phyloP scores from a whole-genome alignment of 257 asterid genomes.

The Craterostigma plantagineum region DNA sequence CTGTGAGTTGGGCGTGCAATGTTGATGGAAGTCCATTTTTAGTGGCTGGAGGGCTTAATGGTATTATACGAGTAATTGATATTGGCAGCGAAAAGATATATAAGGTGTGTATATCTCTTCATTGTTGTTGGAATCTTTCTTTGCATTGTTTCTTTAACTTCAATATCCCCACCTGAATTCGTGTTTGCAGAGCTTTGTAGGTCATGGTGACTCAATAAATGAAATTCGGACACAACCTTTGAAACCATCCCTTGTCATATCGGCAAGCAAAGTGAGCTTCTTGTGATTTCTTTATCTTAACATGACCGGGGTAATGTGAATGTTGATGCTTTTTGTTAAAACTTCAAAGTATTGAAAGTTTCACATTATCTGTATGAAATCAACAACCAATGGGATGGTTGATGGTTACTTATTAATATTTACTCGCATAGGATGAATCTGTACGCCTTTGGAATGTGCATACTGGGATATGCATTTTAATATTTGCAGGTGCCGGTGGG shows the following conservation, averaged over 20 bases:
- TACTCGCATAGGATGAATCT: conserved; percentile 64
- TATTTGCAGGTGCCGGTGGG: conserved; percentile 99
- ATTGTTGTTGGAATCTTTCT: neutral
- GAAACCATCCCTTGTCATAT: conserved; percentile 80
- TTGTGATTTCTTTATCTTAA: conserved; percentile 5
- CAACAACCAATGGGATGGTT: neutral
- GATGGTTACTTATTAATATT: conserved; percentile 2
- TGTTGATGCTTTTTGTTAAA: too few species aligned
- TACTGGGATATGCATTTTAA: conserved; percentile 92
- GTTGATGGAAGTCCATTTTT: conserved; percentile 62
- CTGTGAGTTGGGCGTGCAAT: conserved; percentile 96
- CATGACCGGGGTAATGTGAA: too few species aligned
- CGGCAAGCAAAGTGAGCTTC: conserved; percentile 81
- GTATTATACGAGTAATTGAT: conserved; percentile 78
- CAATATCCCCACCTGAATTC: neutral
- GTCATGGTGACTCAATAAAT: conserved; percentile 92
- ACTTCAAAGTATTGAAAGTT: neutral
- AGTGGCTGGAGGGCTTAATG: conserved; percentile 89
- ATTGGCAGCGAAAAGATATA: conserved; percentile 74
- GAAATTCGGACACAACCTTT: conserved; percentile 83
- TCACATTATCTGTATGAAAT: neutral
- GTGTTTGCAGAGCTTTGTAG: conserved; percentile 66
- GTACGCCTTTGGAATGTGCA: conserved; percentile 95
- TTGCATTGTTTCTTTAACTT: neutral
- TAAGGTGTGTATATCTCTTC: conserved; percentile 28